These are phyloP conservation scores for Pulveroboletus sp. DNA, from an alignment of 768 basidiomycete genomes.

Conservation along the genomic window DNA sequence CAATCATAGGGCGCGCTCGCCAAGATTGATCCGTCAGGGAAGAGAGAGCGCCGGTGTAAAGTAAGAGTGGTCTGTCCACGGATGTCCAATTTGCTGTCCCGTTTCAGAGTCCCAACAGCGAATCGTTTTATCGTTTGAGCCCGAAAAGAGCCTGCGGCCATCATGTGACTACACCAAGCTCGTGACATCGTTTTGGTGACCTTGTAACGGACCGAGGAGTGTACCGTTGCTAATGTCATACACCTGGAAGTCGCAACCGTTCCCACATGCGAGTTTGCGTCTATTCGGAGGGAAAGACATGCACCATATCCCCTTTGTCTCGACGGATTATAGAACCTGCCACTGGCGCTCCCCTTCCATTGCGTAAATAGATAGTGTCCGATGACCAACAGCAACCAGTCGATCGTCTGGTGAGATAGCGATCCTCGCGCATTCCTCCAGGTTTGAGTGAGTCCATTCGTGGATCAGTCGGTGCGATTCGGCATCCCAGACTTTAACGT, in stretches of 20 bases:
- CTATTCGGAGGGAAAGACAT: constrained; percentile 2
- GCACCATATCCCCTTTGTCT: neutral
- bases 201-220: constrained; percentile 1
- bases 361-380: neutral
- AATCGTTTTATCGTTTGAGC: neutral
- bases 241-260: neutral
- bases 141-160: neutral
- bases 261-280: constrained; percentile 1
- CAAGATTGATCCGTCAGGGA: constrained; percentile 3
- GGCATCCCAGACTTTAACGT: neutral
- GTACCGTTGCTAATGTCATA: neutral
- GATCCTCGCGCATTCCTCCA: neutral
- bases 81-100: neutral
- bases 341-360: no score
- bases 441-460: neutral
- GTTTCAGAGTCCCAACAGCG: neutral
- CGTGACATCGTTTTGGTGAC: neutral
- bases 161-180: neutral
- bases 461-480: neutral
- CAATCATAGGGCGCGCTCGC: constrained; percentile 7
- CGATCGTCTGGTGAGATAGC: neutral
- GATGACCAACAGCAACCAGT: neutral
- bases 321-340: no score
- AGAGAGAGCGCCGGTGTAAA: neutral
- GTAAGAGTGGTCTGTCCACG: neutral